Evolutionary conservation across 306 rosid genomes (phyloP), one percentile per base, ranked within the genome.

Genomic region (Delonix regia): DNA sequence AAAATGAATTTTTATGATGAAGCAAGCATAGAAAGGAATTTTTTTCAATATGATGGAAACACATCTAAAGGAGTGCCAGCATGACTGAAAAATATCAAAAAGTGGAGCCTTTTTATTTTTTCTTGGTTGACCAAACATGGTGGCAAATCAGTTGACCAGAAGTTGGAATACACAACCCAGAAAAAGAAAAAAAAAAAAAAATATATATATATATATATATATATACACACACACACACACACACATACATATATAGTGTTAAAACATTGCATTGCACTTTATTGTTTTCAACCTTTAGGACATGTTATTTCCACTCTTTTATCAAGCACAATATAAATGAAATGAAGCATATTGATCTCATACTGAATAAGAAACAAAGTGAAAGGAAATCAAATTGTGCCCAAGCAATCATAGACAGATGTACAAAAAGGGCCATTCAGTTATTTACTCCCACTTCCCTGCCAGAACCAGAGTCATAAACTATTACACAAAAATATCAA

Each of bases 371-470:
- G 19, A 42, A 67, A 9, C 34, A 65, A 65, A 21, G 16, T 1
- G 15, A 24, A 30, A 21, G 51, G 47, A 72, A 38, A 71, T 52
- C 65, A 36, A 36, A 57, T 53, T 57, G 59, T 74, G 33, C 39
- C 7, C 56, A 41, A 30, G 4, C 9, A 1, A 28, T 60, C 14
- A 15, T 60, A 60, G 66, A 28, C 21, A 9, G 7, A 16, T 28
- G 41, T 38, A 41, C 8, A 28, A 28, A 28, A 60, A 38, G 15
- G 66, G 30, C 15, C 39, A 28, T 60, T 60, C 41, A 60, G 66
- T 28, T 13, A 56, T 25, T 57, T 27, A 57, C 63, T 24, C n/a
- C n/a, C 74, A 71, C 19, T 48, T 65, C 55, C 48, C 36, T 30
- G 33, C 14, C 14, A 76, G 66, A 56, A 57, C 14, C 52, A 48